A percentile compares a stretch with the other conserved stretches of the same genome.
Evolutionary conservation across 1,284 basidiomycete genomes (phyloP).

Genomic region (Crepidotus sp.): DNA sequence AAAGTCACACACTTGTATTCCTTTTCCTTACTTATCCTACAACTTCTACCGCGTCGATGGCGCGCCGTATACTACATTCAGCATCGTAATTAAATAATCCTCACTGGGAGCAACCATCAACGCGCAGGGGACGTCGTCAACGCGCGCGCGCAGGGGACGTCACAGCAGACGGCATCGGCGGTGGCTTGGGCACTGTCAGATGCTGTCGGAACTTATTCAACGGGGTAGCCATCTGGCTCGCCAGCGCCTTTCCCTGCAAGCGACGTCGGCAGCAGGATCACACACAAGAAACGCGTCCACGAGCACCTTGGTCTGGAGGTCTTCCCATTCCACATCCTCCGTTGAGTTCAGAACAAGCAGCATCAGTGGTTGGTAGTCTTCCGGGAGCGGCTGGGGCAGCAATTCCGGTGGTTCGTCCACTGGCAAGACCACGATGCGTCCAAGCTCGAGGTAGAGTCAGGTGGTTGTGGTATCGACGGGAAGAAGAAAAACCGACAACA

Average conservation of each 20-base stretch:
- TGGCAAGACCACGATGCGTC: constrained; percentile 58
- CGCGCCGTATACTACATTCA: no score
- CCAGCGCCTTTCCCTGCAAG: constrained; percentile 45
- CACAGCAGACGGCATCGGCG: constrained; percentile 25
- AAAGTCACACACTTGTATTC: background rate
- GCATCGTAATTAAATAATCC: no score
- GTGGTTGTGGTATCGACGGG: background rate
- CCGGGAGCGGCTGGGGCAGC: constrained; percentile 20
- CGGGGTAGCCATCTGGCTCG: constrained; percentile 33
- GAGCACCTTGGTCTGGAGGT: constrained; percentile 51
- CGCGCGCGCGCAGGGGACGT: constrained; percentile 24
- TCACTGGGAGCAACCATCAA: background rate
- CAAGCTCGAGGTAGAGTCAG: constrained; percentile 38
- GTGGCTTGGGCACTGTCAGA: constrained; percentile 26
- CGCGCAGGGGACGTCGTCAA: constrained; percentile 1
- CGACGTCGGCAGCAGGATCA: constrained; percentile 3
- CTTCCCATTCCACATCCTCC: constrained; percentile 50
- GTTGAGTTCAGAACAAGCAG: constrained; percentile 60
- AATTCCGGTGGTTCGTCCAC: constrained; percentile 31
- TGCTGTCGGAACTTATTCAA: constrained; percentile 34
- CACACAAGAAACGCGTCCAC: background rate
- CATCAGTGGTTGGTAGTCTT: constrained; percentile 44
- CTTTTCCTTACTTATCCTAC: no score
- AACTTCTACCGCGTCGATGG: background rate
- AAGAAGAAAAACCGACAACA: constrained; percentile 16